Base-by-base conservation (phyloP, 257 asterid species). In the Solanum medicagineum region DNA sequence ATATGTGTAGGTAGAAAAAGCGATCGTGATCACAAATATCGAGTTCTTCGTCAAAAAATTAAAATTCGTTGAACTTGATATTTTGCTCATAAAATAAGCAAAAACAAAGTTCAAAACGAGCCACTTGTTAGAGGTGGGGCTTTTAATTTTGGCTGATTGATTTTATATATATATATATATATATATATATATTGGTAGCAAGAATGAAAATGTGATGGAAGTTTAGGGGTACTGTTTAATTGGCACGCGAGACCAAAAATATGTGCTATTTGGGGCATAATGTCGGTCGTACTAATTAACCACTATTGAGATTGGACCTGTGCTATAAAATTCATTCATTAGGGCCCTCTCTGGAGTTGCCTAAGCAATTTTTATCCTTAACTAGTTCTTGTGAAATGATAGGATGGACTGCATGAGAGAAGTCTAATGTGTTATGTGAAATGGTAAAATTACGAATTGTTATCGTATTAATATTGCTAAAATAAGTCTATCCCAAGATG, bases 181-280 rank as follows among this genome's bases (percentile, higher is more conserved):
- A n/a, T n/a, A n/a, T n/a, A n/a, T n/a, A n/a, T n/a, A n/a, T n/a
- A n/a, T n/a, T n/a, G n/a, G n/a, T n/a, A n/a, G n/a, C n/a, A n/a
- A n/a, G n/a, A 29, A 29, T 29, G 32, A 47, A 24, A 63, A 5
- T 14, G 19, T 14, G 80, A 42, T 10, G 81, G 73, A 70, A 26
- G 29, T 17, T 59, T 79, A 70, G 79, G 29, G 14, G 1, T 26
- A 26, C 88, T 85, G 85, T 87, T 85, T 85, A 83, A 62, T 71
- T 44, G 70, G 90, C 86, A 85, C 73, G 88, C 88, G 77, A 32
- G 20, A 71, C 90, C 85, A 55, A 42, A 66, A 66, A 19, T 22
- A 10, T 54, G 63, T 36, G 55, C 15, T 55, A 6, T 74, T 29
- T 85, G 81, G 57, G 45, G 42, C 42, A 84, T 70, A 68, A 68